Evolutionary conservation across 1,139 yeast genomes (phyloP).

Genomic region (Debaryomyces subglobosus): DNA sequence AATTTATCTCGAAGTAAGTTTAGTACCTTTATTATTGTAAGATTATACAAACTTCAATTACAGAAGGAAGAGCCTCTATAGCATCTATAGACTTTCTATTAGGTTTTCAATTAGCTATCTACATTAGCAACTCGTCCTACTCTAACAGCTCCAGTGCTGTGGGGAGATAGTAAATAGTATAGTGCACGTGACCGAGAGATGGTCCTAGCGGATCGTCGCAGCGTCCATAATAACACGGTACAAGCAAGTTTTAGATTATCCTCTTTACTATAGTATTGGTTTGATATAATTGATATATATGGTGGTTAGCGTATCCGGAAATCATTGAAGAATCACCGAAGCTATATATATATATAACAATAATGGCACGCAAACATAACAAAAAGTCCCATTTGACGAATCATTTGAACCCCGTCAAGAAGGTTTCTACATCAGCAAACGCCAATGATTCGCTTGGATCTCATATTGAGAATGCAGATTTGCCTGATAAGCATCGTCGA

Average conservation of each 20-base stretch:
- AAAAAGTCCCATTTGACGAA: background rate
- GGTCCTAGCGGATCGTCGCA: background rate
- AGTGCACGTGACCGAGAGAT: background rate
- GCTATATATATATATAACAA: background rate
- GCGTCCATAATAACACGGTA: background rate
- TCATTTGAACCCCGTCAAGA: background rate
- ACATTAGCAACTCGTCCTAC: no score
- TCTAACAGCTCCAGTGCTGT: background rate
- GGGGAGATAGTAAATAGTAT: background rate
- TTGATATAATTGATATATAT: background rate
- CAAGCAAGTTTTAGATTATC: background rate
- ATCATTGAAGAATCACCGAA: background rate
- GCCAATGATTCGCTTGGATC: background rate
- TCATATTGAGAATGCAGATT: background rate
- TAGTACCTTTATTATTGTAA: no score
- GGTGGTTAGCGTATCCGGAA: background rate
- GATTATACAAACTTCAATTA: no score
- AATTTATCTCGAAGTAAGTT: no score
- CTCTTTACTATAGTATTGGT: background rate
- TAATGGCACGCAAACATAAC: background rate
- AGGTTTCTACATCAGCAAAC: conserved; percentile 1
- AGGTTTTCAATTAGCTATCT: no score
- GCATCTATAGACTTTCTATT: no score
- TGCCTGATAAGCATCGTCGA: conserved; percentile 3
- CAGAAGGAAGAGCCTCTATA: no score